Conservation (phyloP, 192 early-diverging fungal genomes). For the Umbelopsis vinacea region DNA sequence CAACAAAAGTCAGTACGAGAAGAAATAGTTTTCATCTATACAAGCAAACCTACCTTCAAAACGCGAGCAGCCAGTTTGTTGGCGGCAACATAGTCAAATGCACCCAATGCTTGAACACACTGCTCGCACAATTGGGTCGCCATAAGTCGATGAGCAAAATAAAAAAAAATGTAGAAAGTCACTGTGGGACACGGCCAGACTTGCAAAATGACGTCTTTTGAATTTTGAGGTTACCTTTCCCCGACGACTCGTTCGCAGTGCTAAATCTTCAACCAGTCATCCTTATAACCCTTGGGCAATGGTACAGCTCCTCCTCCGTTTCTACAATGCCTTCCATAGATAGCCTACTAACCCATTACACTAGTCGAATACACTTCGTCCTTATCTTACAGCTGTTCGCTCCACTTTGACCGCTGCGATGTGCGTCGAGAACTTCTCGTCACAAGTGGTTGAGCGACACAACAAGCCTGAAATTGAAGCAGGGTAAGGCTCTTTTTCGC, state of each 20-base stretch:
- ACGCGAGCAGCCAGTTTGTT: constrained; percentile 46
- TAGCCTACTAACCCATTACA: background rate
- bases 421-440: constrained; percentile 97
- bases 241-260: constrained; percentile 7
- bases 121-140: constrained; percentile 15
- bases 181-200: background rate
- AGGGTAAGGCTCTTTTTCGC: constrained; percentile 50
- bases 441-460: constrained; percentile 96
- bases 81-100: constrained; percentile 54
- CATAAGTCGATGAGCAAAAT: background rate
- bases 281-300: constrained; percentile 19
- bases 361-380: constrained; percentile 96
- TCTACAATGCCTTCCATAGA: background rate
- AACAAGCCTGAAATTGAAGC: constrained; percentile 98
- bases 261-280: constrained; percentile 10
- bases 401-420: constrained; percentile 92
- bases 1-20: background rate
- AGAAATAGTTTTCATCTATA: too few relatives aligned
- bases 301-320: background rate
- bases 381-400: constrained; percentile 93
- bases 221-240: background rate
- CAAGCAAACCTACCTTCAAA: constrained; percentile 33
- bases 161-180: background rate
- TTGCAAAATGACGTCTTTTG: constrained; percentile 13
- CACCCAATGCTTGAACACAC: constrained; percentile 43